Base-by-base conservation (phyloP, 495 filamentous ascomycete species). In the Aspergillus affinis region DNA sequence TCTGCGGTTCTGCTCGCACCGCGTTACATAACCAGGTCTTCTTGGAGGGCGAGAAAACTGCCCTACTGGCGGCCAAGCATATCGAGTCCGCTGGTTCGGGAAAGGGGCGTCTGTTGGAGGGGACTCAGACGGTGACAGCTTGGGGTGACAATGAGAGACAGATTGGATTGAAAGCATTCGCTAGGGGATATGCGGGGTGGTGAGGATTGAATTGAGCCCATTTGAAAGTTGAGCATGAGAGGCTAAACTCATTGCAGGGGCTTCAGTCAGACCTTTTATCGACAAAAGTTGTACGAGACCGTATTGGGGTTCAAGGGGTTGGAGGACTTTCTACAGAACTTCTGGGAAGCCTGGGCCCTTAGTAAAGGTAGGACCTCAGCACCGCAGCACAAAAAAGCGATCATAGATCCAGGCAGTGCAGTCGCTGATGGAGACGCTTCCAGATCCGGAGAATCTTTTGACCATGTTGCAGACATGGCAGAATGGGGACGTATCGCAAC, bases 381-480 rank as follows among this genome's bases (percentile, higher is more conserved):
- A 51, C 15, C 17, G 27, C 17, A 19, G 3, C 23, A n/a, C n/a
- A 19, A 26, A 41, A 23, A 27, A 12, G 19, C 44, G 21, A n/a
- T 47, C 48, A 26, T 46, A 13, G 18, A 20, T 4, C 17, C 10
- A 4, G 17, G 13, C 9, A 6, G 17, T 6, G 15, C 19, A 44
- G 19, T 8, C 21, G 17, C 53, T 70, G 62, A 67, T 63, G 54
- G 60, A 59, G 21, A 32, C 19, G 36, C 15, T 41, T 15, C 0
- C 55, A 87, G 86, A 90, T 51, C 86, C 86, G 0, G 87, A 86
- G 61, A 88, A 88, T 59, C 72, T 90, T 59, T 71, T 89, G 2
- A 80, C 78, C 1, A 87, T 90, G 86, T 67, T 86, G 6, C 81
- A 86, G 55, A 90, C 88, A n/a, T 91, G 88, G 88, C 88, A 91